phyloP scores from a whole-genome alignment of 2,329 filamentous ascomycete genomes.

The Dothistroma pini region DNA sequence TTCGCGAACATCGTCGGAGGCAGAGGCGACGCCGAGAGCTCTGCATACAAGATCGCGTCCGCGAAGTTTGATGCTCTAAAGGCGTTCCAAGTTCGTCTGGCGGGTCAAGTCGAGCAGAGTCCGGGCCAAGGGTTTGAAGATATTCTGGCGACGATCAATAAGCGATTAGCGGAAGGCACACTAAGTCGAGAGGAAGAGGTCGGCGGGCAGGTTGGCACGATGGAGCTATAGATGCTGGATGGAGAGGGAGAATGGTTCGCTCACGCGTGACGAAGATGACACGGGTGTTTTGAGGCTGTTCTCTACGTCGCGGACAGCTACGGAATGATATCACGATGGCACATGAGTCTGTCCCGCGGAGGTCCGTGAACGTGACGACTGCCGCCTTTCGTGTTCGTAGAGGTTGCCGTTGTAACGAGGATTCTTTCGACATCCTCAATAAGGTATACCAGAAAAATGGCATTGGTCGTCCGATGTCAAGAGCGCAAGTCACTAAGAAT shows the following conservation, averaged over 20 bases:
- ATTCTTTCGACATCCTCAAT: too few species aligned
- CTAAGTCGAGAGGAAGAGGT: slow-evolving; percentile 41
- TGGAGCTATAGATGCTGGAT: slow-evolving; percentile 37
- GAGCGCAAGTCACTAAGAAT: too few species aligned
- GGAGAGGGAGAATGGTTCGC: not conserved
- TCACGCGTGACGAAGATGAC: too few species aligned
- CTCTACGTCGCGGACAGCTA: too few species aligned
- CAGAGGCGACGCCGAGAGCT: slow-evolving; percentile 53
- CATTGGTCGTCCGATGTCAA: too few species aligned
- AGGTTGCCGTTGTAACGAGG: too few species aligned
- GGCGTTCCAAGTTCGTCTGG: slow-evolving; percentile 46
- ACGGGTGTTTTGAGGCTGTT: too few species aligned
- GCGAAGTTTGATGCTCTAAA: slow-evolving; percentile 57
- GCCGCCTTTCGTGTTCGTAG: too few species aligned
- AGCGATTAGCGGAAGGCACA: slow-evolving; percentile 42
- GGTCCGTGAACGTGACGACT: too few species aligned
- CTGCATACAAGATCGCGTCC: slow-evolving; percentile 55
- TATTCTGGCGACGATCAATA: slow-evolving; percentile 41
- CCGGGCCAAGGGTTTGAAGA: slow-evolving; percentile 37
- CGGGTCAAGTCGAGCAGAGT: slow-evolving; percentile 32
- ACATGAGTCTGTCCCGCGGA: too few species aligned
- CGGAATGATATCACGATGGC: too few species aligned
- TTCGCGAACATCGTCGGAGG: slow-evolving; percentile 59
- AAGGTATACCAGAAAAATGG: too few species aligned
- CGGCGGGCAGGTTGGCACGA: slow-evolving; percentile 45